These are phyloP conservation scores for Malus sieversii DNA, from an alignment of 306 rosid species.

Conservation along the genomic window DNA sequence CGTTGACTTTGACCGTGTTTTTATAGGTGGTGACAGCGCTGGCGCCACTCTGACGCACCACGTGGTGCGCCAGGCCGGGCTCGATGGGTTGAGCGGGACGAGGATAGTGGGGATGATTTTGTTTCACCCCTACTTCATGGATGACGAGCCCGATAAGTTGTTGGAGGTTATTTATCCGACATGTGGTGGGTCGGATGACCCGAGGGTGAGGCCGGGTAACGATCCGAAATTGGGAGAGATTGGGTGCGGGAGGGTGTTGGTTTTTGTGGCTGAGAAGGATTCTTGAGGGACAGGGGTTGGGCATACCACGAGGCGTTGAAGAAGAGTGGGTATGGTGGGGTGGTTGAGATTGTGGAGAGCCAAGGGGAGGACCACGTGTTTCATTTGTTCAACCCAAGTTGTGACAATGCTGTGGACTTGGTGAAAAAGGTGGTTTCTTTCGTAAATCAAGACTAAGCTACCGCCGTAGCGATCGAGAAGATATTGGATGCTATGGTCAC, in stretches of 20 bases:
- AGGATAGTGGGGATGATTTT: too few species aligned
- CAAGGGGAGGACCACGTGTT: constrained; percentile 50
- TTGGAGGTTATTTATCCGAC: constrained; percentile 19
- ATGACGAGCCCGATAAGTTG: constrained; percentile 9
- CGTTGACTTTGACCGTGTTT: too few species aligned
- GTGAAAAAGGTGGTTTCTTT: constrained; percentile 29
- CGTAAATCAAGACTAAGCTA: constrained; percentile 1
- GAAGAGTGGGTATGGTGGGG: constrained; percentile 47
- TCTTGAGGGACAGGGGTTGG: constrained; percentile 41
- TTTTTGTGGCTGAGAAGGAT: constrained; percentile 65
- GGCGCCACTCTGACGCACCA: too few species aligned
- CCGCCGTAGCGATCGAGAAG: too few species aligned
- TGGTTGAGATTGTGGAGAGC: constrained; percentile 35
- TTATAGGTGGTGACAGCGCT: too few species aligned
- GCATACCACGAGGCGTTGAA: constrained; percentile 35
- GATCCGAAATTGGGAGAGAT: constrained; percentile 47
- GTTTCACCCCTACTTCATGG: not conserved
- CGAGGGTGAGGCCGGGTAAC: constrained; percentile 26
- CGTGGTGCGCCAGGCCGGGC: too few species aligned
- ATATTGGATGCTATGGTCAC: too few species aligned
- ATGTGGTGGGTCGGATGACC: not conserved
- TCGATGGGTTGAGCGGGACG: too few species aligned
- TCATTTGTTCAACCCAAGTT: constrained; percentile 37
- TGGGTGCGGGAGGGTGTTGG: constrained; percentile 43
- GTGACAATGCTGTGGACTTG: constrained; percentile 30